Conservation (phyloP, 2,329 filamentous ascomycete species). For the Rutstroemia sp. region DNA sequence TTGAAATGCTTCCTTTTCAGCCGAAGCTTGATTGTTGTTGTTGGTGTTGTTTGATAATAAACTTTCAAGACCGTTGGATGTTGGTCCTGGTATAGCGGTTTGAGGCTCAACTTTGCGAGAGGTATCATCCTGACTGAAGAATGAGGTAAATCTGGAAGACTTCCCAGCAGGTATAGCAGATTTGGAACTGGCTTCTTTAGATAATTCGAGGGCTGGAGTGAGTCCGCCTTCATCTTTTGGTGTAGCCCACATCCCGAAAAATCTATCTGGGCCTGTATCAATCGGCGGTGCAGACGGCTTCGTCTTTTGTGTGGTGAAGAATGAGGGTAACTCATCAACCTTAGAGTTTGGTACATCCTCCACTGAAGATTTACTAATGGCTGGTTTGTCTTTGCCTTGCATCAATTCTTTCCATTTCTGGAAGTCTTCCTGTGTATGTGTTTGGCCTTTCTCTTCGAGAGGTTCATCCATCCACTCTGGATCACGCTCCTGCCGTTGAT, state of each 20-base stretch:
- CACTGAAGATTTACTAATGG: slow-evolving; percentile 20
- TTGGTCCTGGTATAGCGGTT: slow-evolving; percentile 33
- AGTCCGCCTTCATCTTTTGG: slow-evolving; percentile 40
- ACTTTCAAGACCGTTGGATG: slow-evolving; percentile 18
- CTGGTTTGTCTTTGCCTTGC: slow-evolving; percentile 32
- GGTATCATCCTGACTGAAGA: slow-evolving; percentile 55
- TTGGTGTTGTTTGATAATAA: slow-evolving; percentile 14
- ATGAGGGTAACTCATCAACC: slow-evolving; percentile 30
- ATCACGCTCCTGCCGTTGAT: slow-evolving; percentile 64
- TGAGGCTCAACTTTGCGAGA: slow-evolving; percentile 43
- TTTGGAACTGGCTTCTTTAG: slow-evolving; percentile 39
- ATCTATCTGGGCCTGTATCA: slow-evolving; percentile 66
- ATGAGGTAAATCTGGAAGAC: slow-evolving; percentile 78
- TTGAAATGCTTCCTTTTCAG: slow-evolving; percentile 82
- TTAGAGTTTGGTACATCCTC: slow-evolving; percentile 32
- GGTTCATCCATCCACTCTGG: slow-evolving; percentile 86
- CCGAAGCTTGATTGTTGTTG: slow-evolving; percentile 30
- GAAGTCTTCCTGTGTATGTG: slow-evolving; percentile 83
- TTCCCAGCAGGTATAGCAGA: slow-evolving; percentile 48
- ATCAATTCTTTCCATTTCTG: slow-evolving; percentile 90
- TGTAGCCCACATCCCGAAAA: slow-evolving; percentile 55
- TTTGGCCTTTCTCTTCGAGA: slow-evolving; percentile 59
- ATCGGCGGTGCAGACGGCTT: slow-evolving; percentile 49
- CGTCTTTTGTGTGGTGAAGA: slow-evolving; percentile 38
- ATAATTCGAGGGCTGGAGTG: slow-evolving; percentile 33